A percentile compares a stretch with the other conserved stretches of the same genome.
phyloP scores from a whole-genome alignment of 2,329 filamentous ascomycete genomes.

The Nannizziopsis arthrosporioides region DNA sequence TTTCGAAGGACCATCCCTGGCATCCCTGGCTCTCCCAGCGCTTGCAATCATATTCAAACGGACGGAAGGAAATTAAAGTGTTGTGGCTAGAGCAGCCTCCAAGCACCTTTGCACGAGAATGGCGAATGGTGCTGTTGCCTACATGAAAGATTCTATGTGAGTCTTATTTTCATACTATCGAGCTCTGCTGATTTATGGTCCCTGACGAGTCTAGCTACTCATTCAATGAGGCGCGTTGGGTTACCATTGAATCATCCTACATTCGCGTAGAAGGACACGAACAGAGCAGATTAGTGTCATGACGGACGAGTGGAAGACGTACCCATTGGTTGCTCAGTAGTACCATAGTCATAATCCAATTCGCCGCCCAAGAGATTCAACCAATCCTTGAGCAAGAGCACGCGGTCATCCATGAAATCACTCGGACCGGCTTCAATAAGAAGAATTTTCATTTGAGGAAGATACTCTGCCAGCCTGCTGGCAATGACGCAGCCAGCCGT shows the following conservation, averaged over 20 bases:
- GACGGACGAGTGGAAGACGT: constrained; percentile 19
- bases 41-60: constrained; percentile 77
- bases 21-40: constrained; percentile 74
- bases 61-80: constrained; percentile 83
- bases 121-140: constrained; percentile 84
- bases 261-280: neutral
- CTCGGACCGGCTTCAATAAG: constrained; percentile 81
- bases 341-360: constrained; percentile 83
- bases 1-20: constrained; percentile 76
- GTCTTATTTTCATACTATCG: constrained; percentile 3
- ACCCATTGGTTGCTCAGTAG: constrained; percentile 75
- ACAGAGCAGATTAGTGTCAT: constrained; percentile 2
- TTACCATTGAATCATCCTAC: neutral
- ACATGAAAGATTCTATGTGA: constrained; percentile 17
- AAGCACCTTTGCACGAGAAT: constrained; percentile 83
- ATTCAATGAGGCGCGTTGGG: neutral
- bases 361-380: constrained; percentile 71
- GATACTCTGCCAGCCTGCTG: constrained; percentile 65
- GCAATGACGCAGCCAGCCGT: constrained; percentile 79
- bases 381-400: constrained; percentile 80
- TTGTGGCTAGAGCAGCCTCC: constrained; percentile 91
- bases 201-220: neutral
- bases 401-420: constrained; percentile 77
- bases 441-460: constrained; percentile 69
- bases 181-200: neutral